Conservation (phyloP, 2,329 filamentous ascomycete genomes). For the Trichothecium roseum region DNA sequence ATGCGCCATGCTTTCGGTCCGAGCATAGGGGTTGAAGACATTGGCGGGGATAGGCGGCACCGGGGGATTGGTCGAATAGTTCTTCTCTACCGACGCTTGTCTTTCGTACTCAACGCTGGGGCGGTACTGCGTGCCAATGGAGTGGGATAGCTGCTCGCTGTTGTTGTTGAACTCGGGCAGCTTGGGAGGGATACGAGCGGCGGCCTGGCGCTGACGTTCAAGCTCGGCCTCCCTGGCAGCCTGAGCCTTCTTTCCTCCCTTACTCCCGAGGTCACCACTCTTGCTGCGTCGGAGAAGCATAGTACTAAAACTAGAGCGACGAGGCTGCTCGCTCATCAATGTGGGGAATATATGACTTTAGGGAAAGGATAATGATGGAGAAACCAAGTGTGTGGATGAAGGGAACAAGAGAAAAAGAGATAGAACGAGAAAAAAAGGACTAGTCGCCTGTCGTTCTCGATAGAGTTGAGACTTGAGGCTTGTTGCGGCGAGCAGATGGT, state of each 20-base stretch:
- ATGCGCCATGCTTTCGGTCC: conserved; percentile 91
- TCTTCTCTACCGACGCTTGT: conserved; percentile 19
- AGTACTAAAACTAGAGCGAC: conserved; percentile 33
- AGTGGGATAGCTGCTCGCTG: conserved; percentile 34
- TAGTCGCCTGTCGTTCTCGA: too few species aligned
- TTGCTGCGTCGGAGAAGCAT: conserved; percentile 59
- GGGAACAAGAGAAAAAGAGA: background rate
- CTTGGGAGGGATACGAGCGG: conserved; percentile 37
- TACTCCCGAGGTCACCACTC: conserved; percentile 53
- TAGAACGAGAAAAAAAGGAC: too few species aligned
- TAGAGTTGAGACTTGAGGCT: too few species aligned
- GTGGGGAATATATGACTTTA: conserved; percentile 17
- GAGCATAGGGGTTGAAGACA: conserved; percentile 65
- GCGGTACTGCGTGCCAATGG: conserved; percentile 42
- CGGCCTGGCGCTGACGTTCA: conserved; percentile 38
- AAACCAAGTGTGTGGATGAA: conserved; percentile 10
- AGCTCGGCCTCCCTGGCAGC: conserved; percentile 39
- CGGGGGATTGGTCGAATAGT: conserved; percentile 31
- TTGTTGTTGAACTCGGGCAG: conserved; percentile 42
- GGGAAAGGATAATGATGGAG: conserved; percentile 10
- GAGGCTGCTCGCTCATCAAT: conserved; percentile 11
- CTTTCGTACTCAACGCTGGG: conserved; percentile 24
- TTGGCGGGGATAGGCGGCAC: conserved; percentile 51
- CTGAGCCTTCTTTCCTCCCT: conserved; percentile 49
- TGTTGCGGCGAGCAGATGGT: too few species aligned